Conservation (phyloP, 2,329 filamentous ascomycete species). For the Aspergillus pseudotamarii region DNA sequence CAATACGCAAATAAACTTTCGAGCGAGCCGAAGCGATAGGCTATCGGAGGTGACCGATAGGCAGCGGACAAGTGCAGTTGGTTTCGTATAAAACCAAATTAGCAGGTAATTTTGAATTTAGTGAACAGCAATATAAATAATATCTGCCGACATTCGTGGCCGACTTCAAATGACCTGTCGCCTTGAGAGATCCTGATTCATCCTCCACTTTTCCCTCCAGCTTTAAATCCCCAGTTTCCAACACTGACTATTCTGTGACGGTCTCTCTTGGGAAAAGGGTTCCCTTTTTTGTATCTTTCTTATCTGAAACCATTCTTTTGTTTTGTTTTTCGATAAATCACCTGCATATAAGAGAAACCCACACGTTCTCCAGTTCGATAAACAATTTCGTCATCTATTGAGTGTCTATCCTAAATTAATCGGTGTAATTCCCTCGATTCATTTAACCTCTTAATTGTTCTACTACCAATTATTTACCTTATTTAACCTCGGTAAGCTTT, state of each 20-base stretch:
- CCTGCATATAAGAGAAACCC: slow-evolving; percentile 2
- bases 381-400: not conserved
- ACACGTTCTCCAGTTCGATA: not conserved
- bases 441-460: not conserved
- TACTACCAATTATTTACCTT: not conserved
- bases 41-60: slow-evolving; percentile 23
- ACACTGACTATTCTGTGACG: not conserved
- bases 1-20: not conserved
- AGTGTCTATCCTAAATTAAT: not conserved
- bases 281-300: not conserved
- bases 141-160: slow-evolving; percentile 11
- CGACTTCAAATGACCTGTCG: not conserved
- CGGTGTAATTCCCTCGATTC: not conserved
- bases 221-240: not conserved
- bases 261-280: not conserved
- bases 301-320: not conserved
- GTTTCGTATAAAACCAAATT: not conserved
- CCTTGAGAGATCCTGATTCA: not conserved
- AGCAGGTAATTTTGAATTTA: not conserved
- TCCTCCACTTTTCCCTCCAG: slow-evolving; percentile 8
- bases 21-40: slow-evolving; percentile 3
- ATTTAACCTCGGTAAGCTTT: slow-evolving; percentile 22
- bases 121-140: slow-evolving; percentile 1
- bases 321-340: not conserved
- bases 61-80: not conserved